phyloP scores from a whole-genome alignment of 371 early-diverging fungal genomes.

The Fennellomyces sp. region DNA sequence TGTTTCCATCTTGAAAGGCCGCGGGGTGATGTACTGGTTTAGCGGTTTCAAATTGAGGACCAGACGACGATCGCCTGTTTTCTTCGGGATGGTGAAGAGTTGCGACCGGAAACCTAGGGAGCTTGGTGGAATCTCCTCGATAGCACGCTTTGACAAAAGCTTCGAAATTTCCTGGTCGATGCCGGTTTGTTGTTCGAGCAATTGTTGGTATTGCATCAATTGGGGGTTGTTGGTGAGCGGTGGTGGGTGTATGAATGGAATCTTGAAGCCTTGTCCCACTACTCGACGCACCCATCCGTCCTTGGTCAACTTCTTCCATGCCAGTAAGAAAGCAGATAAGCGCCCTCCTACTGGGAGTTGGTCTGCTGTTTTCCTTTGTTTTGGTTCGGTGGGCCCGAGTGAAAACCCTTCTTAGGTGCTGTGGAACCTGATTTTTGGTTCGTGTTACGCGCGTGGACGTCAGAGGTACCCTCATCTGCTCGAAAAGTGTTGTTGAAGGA shows the following conservation, averaged over 20 bases:
- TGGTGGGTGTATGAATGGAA: background rate
- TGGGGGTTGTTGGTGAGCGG: no score
- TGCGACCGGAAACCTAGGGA: constrained; percentile 15
- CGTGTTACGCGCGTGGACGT: background rate
- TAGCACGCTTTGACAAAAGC: background rate
- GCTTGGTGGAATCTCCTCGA: background rate
- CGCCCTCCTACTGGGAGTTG: background rate
- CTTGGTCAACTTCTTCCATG: background rate
- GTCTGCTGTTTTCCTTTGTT: background rate
- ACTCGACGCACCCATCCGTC: background rate
- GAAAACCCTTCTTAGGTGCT: background rate
- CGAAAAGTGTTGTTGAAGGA: background rate
- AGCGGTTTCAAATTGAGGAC: constrained; percentile 28
- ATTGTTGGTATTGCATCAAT: background rate
- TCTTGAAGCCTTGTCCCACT: background rate
- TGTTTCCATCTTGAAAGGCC: constrained; percentile 33
- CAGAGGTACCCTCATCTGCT: background rate
- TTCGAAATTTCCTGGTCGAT: background rate
- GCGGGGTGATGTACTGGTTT: constrained; percentile 16
- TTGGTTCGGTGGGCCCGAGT: background rate
- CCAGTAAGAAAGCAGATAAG: background rate
- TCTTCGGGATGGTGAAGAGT: constrained; percentile 27
- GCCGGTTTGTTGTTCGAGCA: background rate
- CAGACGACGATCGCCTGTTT: constrained; percentile 21
- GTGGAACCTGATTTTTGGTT: background rate